phyloP scores from a whole-genome alignment of 305 asterid species.

The Solanum chacoense region DNA sequence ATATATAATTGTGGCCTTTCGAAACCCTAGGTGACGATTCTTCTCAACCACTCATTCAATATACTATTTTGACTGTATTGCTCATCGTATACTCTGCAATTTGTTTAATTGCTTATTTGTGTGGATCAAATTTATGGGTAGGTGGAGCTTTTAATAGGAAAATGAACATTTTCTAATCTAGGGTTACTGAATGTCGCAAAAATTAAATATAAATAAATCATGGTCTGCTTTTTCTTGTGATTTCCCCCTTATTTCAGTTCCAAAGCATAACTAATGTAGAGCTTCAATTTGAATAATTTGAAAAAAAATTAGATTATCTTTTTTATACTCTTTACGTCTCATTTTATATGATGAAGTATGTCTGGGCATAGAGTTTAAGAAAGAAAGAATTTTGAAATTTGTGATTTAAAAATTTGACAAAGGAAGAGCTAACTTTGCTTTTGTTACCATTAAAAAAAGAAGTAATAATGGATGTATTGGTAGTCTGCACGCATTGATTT shows the following conservation, averaged over 20 bases:
- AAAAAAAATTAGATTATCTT: background rate
- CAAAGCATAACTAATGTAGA: background rate
- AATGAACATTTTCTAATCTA: background rate
- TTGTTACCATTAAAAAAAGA: background rate
- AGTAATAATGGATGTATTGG: background rate
- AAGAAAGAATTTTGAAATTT: too few species aligned
- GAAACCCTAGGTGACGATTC: background rate
- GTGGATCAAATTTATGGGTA: background rate
- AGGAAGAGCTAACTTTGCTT: background rate
- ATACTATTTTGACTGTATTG: background rate
- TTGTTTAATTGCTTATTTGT: background rate
- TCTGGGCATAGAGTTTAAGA: background rate
- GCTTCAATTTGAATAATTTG: background rate
- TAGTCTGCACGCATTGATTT: background rate
- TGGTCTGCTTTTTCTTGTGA: background rate
- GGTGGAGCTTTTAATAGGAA: background rate
- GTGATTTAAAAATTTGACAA: background rate
- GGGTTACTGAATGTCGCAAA: background rate
- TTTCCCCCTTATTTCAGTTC: background rate
- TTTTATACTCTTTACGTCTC: background rate
- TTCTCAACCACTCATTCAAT: background rate
- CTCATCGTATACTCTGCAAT: background rate
- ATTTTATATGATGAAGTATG: too few species aligned
- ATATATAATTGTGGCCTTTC: background rate
- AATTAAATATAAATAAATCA: background rate